Base-by-base conservation (phyloP, 257 asterid genomes). In the Dorcoceras hygrometricum region DNA sequence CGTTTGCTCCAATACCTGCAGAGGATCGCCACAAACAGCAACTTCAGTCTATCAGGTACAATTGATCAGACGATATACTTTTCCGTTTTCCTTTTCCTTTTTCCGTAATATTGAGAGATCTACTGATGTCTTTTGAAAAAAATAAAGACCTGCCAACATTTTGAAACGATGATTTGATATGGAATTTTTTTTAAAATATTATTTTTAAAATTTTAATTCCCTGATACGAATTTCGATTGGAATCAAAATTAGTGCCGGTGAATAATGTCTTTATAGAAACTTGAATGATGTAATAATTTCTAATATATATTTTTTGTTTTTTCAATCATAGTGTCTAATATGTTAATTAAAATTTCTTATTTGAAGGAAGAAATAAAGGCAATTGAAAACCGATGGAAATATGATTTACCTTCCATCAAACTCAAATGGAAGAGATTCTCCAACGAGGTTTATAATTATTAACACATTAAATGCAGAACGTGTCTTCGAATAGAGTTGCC, bases 11-110 rank as follows among this genome's bases (percentile, higher is more conserved):
- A n/a, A n/a, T n/a, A 7, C 57, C 83, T 2, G 87, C 79, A 25
- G 86, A 76, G 5, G 75, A 77, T 34, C 85, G 85, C 65, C 71
- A 24, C 63, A 74, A 75, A 66, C 87, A 80, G 75, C 88, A 85
- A 67, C 84, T 85, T 5, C 86, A 85, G 73, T 85, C 91, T 0
- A 85, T 85, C 67, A 84, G 90, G 90, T 84, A 73, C 48, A 14
- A 7, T 6, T 32, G 53, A 43, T 16, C 12, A 2, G 50, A 12
- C n/a, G 4, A 39, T 11, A 11, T 14, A 10, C 16, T 36, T 36
- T 36, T 36, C 39, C 0, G 1, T 10, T 36, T 36, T 36, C n/a
- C n/a, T n/a, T n/a, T n/a, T n/a, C n/a, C n/a, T n/a, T n/a, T n/a
- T n/a, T n/a, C n/a, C n/a, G n/a, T n/a, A n/a, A n/a, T n/a, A n/a